These are phyloP conservation scores for Penicillium sclerotigenum DNA, from an alignment of 2,329 filamentous ascomycete genomes.

Conservation along the genomic window DNA sequence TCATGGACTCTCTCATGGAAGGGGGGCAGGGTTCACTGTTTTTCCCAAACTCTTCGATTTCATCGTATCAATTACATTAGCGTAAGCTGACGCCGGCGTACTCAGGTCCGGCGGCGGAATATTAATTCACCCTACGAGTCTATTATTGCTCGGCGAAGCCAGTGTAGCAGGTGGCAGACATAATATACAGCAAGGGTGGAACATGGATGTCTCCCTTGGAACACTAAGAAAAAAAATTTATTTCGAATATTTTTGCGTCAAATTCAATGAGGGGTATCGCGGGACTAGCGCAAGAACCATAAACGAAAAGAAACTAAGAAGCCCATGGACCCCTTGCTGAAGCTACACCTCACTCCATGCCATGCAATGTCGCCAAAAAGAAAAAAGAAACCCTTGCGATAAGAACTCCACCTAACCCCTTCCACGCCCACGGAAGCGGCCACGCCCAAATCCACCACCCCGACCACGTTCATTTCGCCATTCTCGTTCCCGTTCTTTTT, in stretches of 20 bases:
- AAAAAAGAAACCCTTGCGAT: background rate
- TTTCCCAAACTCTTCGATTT: background rate
- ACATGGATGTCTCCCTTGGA: background rate
- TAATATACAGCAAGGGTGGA: background rate
- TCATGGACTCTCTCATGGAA: background rate
- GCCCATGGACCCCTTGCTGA: background rate
- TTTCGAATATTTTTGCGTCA: conserved; percentile 2
- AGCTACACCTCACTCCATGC: conserved; percentile 6
- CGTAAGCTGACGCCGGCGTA: background rate
- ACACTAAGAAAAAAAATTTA: background rate
- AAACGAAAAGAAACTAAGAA: conserved; percentile 3
- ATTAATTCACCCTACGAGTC: background rate
- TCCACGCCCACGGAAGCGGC: conserved; percentile 46
- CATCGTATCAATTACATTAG: background rate
- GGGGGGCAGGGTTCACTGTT: too few relatives aligned
- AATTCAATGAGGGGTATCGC: conserved; percentile 11
- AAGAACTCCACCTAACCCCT: conserved; percentile 34
- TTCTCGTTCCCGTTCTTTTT: conserved; percentile 54
- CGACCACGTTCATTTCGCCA: conserved; percentile 53
- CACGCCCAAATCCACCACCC: conserved; percentile 45
- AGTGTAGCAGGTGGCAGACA: background rate
- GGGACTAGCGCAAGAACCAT: conserved; percentile 4
- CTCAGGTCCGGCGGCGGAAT: background rate
- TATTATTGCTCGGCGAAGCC: background rate
- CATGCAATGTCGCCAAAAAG: conserved; percentile 10